Base-by-base conservation (phyloP, 495 filamentous ascomycete genomes). In the Penicillium tannophilum region DNA sequence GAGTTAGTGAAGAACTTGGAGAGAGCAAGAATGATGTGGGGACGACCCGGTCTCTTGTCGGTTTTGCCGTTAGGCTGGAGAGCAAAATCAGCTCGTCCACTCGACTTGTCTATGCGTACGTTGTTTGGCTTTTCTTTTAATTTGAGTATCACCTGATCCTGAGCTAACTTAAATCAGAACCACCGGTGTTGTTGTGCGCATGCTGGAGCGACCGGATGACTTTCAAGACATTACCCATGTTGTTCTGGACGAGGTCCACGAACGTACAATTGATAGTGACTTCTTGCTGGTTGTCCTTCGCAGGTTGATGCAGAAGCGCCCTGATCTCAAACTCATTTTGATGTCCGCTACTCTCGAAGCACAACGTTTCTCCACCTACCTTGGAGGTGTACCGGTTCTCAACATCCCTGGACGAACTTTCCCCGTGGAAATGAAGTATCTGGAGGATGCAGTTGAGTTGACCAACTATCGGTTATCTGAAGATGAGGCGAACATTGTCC, bases 261-360 rank as follows among this genome's bases (percentile, higher is more conserved):
- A 98, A 64, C 84, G 93, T 54, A 89, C 90, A 19, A 97, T 98
- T 60, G 94, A 97, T 70, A 95, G 90, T 53, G 94, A 98, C 62
- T 97, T 98, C 71, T 78, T 98, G 19, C 77, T 98, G 12, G 90
- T 97, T 58, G 87, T 97, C 3, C 81, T 98, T 23, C 89, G 90
- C 62, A 89, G 92, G 61, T 76, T 97, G 16, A 82, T 96, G 66
- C 61, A 81, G 20, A 81, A 81, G 54, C 80, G 91, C 49, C 88
- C 87, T 49, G 84, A 92, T 46, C 73, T 97, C 46, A 88, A 88
- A 63, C 88, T 98, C 30, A 81, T 98, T 31, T 82, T 98, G 26
- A 98, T 97, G 94, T 97, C 93, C 52, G 94, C 94, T 6, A 98
- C 94, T 3, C 88, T 97, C 9, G 90, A 98, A 70, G 91, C 94